Base-by-base conservation (phyloP, 495 filamentous ascomycete species). In the Trichoderma gamsii region DNA sequence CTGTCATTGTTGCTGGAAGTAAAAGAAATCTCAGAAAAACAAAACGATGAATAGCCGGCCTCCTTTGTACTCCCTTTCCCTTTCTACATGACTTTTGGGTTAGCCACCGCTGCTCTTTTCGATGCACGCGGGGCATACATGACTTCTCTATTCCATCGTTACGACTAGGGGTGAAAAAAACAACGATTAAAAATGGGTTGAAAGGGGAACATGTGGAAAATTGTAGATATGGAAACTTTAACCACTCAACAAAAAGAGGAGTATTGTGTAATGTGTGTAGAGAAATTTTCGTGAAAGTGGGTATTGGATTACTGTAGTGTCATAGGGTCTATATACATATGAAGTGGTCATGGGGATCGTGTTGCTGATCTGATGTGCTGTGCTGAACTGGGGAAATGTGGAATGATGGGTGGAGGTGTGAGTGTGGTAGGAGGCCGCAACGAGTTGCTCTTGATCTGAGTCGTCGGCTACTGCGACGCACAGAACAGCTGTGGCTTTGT, bases 281-380 rank as follows among this genome's bases (percentile, higher is more conserved):
- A 61, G 27, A 56, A 23, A 21, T 21, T 32, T 32, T 61, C 56
- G 16, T 61, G 56, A 61, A 52, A 29, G 56, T 38, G 56, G 56
- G 56, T 61, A 61, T 61, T 61, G 56, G 56, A 61, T 61, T 61
- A 61, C 56, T 61, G 56, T 32, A 61, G 56, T 61, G 56, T 61
- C 56, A 61, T 61, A 61, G 56, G 56, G 56, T 61, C 56, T 61
- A 61, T 61, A 61, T 61, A 61, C 56, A 61, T 11, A 61, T 61
- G 56, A 61, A 61, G 56, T 61, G 56, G 56, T 61, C 56, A 61
- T 61, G 56, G 56, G 25, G 56, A 61, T 61, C 56, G 56, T 61
- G 56, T 18, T 61, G 56, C 12, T 61, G 25, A 5, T 56, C 18
- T 61, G 56, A 12, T 61, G 56, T 61, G 56, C 4, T 18, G 56